These are phyloP conservation scores for Fusarium paranaense DNA, from an alignment of 2,329 filamentous ascomycete genomes.

Conservation along the genomic window DNA sequence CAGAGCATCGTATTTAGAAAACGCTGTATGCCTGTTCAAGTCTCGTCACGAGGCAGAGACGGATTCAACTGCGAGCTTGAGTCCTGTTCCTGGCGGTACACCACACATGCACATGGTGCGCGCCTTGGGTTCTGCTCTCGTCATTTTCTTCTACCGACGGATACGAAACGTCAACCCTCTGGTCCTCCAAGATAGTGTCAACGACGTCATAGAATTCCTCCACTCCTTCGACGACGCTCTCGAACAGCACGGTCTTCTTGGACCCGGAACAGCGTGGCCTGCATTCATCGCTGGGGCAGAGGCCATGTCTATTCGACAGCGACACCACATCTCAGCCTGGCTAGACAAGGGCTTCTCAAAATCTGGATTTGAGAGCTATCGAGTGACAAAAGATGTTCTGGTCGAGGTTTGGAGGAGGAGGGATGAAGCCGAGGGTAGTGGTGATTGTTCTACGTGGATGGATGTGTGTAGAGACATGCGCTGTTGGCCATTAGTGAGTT, in stretches of 20 bases:
- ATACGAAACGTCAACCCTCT: conserved; percentile 39
- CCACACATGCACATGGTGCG: conserved; percentile 39
- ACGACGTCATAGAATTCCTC: conserved; percentile 28
- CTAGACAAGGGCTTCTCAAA: conserved; percentile 34
- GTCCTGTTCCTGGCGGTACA: conserved; percentile 19
- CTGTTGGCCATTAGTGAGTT: conserved; percentile 35
- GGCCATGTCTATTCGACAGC: conserved; percentile 25
- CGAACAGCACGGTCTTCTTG: conserved; percentile 27
- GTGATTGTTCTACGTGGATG: conserved; percentile 38
- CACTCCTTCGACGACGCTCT: conserved; percentile 35
- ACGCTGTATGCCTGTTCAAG: conserved; percentile 36
- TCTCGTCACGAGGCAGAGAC: conserved; percentile 18
- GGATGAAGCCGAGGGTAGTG: conserved; percentile 25
- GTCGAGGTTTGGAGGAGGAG: conserved; percentile 36
- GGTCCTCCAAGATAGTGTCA: conserved; percentile 33
- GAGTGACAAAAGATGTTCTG: conserved; percentile 28
- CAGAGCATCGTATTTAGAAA: conserved; percentile 29
- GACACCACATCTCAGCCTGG: conserved; percentile 31
- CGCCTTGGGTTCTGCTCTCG: conserved; percentile 28
- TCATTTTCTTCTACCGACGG: conserved; percentile 38
- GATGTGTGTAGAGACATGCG: conserved; percentile 37
- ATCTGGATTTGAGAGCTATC: conserved; percentile 38
- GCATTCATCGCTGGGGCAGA: conserved; percentile 36
- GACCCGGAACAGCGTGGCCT: conserved; percentile 38
- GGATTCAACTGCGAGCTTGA: not conserved